Conservation (phyloP, 495 filamentous ascomycete species). For the Rusavskia elegans region DNA sequence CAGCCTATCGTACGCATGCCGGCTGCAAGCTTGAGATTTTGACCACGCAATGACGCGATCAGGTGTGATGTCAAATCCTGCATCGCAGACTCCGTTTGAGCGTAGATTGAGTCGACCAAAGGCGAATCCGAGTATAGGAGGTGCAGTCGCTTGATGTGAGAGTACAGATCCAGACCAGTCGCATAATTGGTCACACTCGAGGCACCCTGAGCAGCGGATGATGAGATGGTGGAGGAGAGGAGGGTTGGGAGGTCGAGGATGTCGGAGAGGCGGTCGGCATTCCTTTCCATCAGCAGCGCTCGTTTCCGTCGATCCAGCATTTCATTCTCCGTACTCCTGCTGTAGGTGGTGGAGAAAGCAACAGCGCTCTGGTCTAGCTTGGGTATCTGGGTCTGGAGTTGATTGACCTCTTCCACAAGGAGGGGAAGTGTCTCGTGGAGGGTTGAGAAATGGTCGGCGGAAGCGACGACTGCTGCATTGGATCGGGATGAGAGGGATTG, state of each 20-base stretch:
- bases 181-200: slow-evolving; percentile 62
- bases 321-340: slow-evolving; percentile 54
- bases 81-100: slow-evolving; percentile 77
- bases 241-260: slow-evolving; percentile 83
- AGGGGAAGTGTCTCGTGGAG: slow-evolving; percentile 50
- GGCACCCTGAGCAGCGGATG: slow-evolving; percentile 25
- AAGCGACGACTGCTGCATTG: slow-evolving; percentile 72
- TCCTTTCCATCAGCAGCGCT: slow-evolving; percentile 71
- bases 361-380: slow-evolving; percentile 64
- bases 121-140: slow-evolving; percentile 65
- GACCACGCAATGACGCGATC: slow-evolving; percentile 57
- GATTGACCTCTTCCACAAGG: slow-evolving; percentile 44
- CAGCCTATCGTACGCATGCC: slow-evolving; percentile 87
- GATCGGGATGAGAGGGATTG: slow-evolving; percentile 84
- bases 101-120: slow-evolving; percentile 53
- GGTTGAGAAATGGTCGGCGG: slow-evolving; percentile 58
- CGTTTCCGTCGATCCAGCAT: slow-evolving; percentile 61
- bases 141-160: slow-evolving; percentile 82
- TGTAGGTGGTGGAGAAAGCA: slow-evolving; percentile 70
- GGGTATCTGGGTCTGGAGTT: slow-evolving; percentile 58
- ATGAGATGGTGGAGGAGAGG: slow-evolving; percentile 58
- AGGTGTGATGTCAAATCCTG: slow-evolving; percentile 76
- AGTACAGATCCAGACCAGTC: slow-evolving; percentile 76
- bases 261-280: slow-evolving; percentile 79
- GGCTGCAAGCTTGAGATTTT: slow-evolving; percentile 72